Evolutionary conservation across 2,329 filamentous ascomycete species (phyloP).

Genomic region (Periconia sp.): DNA sequence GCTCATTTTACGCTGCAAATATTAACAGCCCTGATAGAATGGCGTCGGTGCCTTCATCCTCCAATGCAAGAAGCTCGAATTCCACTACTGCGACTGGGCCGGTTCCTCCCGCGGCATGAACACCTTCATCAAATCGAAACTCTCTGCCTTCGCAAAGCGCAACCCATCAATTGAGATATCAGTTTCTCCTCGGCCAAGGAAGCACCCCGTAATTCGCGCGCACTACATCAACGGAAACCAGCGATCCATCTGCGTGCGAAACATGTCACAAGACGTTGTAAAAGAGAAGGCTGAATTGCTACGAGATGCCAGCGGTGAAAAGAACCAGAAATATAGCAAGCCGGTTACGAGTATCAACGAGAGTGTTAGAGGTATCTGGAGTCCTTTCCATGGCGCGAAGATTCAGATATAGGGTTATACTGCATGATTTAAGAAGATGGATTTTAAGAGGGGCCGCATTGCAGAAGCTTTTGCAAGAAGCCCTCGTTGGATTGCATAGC

Average conservation of each 20-base stretch:
- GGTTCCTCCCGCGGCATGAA: slow-evolving; percentile 95
- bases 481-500: slow-evolving; percentile 7
- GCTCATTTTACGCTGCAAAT: not conserved
- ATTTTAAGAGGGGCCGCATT: not conserved
- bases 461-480: not conserved
- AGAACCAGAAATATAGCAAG: slow-evolving; percentile 62
- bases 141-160: slow-evolving; percentile 74
- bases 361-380: slow-evolving; percentile 67
- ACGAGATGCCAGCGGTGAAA: slow-evolving; percentile 74
- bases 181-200: slow-evolving; percentile 84
- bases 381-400: slow-evolving; percentile 61
- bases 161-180: slow-evolving; percentile 91
- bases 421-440: not conserved
- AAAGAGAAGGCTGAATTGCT: slow-evolving; percentile 75
- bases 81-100: slow-evolving; percentile 96
- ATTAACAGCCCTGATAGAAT: slow-evolving; percentile 62
- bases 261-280: slow-evolving; percentile 78
- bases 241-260: slow-evolving; percentile 86
- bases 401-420: slow-evolving; percentile 24
- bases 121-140: slow-evolving; percentile 75
- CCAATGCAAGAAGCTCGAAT: slow-evolving; percentile 93
- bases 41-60: slow-evolving; percentile 95
- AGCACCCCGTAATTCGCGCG: slow-evolving; percentile 85
- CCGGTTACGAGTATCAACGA: slow-evolving; percentile 64
- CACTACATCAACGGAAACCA: slow-evolving; percentile 89